phyloP scores from a whole-genome alignment of 2,329 filamentous ascomycete genomes.

The Stemphylium lycopersici region DNA sequence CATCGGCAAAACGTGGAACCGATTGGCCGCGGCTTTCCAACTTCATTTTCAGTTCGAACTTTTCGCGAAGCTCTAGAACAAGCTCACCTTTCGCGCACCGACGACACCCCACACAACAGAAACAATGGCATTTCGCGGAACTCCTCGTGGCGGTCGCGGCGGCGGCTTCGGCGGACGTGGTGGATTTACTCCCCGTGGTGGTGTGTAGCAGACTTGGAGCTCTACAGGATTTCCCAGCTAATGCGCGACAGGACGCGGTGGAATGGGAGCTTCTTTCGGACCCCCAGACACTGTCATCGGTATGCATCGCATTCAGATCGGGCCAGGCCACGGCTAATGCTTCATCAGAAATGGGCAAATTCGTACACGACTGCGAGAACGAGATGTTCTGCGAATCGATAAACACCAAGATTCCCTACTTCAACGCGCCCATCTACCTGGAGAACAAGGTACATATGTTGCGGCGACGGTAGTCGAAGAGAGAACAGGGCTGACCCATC shows the following conservation, averaged over 20 bases:
- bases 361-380: slow-evolving; percentile 93
- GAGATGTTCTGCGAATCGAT: slow-evolving; percentile 97
- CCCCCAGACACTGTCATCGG: slow-evolving; percentile 54
- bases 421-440: slow-evolving; percentile 98
- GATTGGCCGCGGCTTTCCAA: slow-evolving; percentile 32
- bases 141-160: slow-evolving; percentile 46
- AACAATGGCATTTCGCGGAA: slow-evolving; percentile 68
- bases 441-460: slow-evolving; percentile 80
- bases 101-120: slow-evolving; percentile 33
- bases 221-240: slow-evolving; percentile 34
- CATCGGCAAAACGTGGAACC: slow-evolving; percentile 33
- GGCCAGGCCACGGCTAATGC: slow-evolving; percentile 22
- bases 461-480: neutral
- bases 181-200: slow-evolving; percentile 59
- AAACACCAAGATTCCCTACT: slow-evolving; percentile 96
- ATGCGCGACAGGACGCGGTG: slow-evolving; percentile 45
- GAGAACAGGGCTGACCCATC: slow-evolving; percentile 25
- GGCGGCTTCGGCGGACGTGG: slow-evolving; percentile 60
- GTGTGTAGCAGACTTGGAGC: slow-evolving; percentile 37
- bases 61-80: slow-evolving; percentile 33
- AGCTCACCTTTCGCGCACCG: slow-evolving; percentile 35
- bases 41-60: slow-evolving; percentile 36
- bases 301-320: slow-evolving; percentile 24
- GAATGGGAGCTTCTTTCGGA: slow-evolving; percentile 49
- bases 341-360: slow-evolving; percentile 82